phyloP scores from a whole-genome alignment of 208 protist genomes.

The Borovskyia barvae region DNA sequence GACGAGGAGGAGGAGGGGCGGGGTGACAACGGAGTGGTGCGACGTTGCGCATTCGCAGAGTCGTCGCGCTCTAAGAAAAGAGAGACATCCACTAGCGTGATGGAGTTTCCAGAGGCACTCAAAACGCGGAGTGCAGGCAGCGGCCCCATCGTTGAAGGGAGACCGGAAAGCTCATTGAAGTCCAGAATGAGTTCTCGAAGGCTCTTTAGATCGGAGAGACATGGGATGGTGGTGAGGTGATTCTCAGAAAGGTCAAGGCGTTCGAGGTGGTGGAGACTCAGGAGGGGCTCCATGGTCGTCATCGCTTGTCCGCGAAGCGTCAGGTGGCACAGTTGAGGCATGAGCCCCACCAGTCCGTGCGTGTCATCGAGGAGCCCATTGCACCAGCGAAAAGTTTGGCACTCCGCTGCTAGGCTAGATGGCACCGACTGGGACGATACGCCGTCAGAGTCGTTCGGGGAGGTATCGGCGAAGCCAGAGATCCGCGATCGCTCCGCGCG shows the following conservation, averaged over 20 bases:
- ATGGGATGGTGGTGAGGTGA: conserved; percentile 42
- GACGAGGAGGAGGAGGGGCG: neutral
- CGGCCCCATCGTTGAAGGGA: conserved; percentile 39
- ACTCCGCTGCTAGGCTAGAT: no score
- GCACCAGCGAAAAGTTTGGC: conserved; percentile 27
- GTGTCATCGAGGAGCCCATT: conserved; percentile 29
- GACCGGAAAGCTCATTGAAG: conserved; percentile 64
- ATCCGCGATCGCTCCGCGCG: neutral
- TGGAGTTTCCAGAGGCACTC: conserved; percentile 84
- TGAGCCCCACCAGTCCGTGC: conserved; percentile 3
- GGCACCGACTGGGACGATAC: neutral
- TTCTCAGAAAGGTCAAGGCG: conserved; percentile 77
- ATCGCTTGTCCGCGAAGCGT: conserved; percentile 58
- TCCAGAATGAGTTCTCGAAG: conserved; percentile 61
- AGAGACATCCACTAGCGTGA: conserved; percentile 46
- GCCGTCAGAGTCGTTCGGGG: neutral
- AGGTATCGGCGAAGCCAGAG: neutral
- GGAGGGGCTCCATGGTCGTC: conserved; percentile 43
- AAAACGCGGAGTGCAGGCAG: conserved; percentile 64
- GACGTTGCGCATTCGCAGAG: neutral
- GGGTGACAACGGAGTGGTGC: no score
- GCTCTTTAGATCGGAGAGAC: conserved; percentile 28
- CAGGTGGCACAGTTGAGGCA: conserved; percentile 36
- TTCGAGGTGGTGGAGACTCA: conserved; percentile 45
- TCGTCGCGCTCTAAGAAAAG: conserved; percentile 23